Conservation (phyloP, 176 grass and related monocot genomes). For the Aegilops tauschii region DNA sequence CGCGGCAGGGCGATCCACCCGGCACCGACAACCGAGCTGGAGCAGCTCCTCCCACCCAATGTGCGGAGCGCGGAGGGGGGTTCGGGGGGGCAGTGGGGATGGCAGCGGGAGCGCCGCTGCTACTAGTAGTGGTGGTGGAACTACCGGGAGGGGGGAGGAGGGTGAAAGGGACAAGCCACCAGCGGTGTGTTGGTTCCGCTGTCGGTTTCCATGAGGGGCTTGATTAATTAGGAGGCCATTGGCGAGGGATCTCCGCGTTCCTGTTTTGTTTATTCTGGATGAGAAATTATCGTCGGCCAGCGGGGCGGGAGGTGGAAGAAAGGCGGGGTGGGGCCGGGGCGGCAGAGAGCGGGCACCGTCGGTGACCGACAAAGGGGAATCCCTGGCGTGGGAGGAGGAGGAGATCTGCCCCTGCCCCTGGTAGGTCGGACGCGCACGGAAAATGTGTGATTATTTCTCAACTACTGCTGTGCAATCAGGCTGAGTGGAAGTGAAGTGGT, state of each 20-base stretch:
- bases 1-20: constrained; percentile 1
- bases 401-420: neutral
- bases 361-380: constrained; percentile 8
- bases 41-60: neutral
- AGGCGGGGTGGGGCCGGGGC: neutral
- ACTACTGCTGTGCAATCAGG: neutral
- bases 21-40: constrained; percentile 3
- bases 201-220: neutral
- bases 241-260: neutral
- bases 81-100: neutral
- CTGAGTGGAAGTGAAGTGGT: neutral
- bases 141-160: neutral
- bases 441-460: neutral
- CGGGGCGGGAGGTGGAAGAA: constrained; percentile 15
- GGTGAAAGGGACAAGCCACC: neutral
- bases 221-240: neutral
- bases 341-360: neutral
- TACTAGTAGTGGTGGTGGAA: constrained; percentile 11
- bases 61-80: constrained; percentile 37
- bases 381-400: neutral
- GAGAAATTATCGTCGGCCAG: neutral
- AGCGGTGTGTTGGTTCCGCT: neutral
- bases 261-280: neutral
- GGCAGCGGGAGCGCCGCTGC: neutral
- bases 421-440: neutral